Conservation (phyloP, 2,329 filamentous ascomycete genomes). For the Aciculosporium take region DNA sequence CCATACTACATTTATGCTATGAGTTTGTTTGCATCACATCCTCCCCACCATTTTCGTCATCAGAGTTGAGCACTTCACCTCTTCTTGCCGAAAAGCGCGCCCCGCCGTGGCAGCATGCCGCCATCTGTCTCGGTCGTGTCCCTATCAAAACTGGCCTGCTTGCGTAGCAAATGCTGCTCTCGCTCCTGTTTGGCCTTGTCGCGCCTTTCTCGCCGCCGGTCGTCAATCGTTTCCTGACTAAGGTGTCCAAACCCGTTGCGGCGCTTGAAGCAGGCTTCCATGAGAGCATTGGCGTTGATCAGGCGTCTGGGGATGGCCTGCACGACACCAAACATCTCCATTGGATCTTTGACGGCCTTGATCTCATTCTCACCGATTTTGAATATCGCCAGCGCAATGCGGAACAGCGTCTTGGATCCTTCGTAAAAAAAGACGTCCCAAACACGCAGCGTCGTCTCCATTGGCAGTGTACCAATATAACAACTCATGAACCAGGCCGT, state of each 20-base stretch:
- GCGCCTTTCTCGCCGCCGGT: constrained; percentile 55
- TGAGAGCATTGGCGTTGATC: constrained; percentile 65
- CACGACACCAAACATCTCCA: constrained; percentile 92
- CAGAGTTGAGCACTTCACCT: too few species aligned
- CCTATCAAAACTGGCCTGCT: constrained; percentile 16
- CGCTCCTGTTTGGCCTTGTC: constrained; percentile 33
- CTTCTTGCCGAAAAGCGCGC: constrained; percentile 31
- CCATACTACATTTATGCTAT: background rate
- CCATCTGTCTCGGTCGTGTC: constrained; percentile 18
- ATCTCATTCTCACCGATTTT: constrained; percentile 76
- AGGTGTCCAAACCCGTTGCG: constrained; percentile 70
- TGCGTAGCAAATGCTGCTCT: constrained; percentile 13
- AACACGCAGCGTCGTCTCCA: constrained; percentile 79
- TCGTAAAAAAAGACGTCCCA: constrained; percentile 97
- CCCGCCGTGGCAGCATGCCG: constrained; percentile 23
- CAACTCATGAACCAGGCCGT: constrained; percentile 98
- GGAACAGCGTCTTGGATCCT: constrained; percentile 84
- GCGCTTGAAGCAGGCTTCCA: constrained; percentile 72
- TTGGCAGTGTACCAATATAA: constrained; percentile 83
- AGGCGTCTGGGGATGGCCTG: constrained; percentile 72
- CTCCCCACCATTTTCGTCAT: background rate
- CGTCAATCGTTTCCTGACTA: constrained; percentile 69
- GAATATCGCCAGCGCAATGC: constrained; percentile 81
- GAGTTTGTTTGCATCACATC: background rate
- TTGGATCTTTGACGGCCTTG: constrained; percentile 64